Conservation (phyloP, 2,329 filamentous ascomycete species). For the Paracoccidioides lutzii region DNA sequence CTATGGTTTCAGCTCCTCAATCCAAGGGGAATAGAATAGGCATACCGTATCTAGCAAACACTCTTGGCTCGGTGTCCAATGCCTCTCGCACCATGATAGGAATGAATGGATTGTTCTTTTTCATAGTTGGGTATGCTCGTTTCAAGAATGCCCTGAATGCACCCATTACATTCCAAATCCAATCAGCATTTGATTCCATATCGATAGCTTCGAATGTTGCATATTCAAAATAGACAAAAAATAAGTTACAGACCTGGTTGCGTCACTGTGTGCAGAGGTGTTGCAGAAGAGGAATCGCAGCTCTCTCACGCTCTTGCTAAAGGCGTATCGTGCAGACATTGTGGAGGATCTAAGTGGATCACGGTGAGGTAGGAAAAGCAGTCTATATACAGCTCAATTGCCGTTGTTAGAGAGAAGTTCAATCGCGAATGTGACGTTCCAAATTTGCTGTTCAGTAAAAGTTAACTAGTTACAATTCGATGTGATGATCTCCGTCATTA, state of each 20-base stretch:
- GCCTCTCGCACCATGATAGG: slow-evolving; percentile 95
- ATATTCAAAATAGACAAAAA: background rate
- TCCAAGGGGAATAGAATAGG: background rate
- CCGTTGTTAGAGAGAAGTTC: background rate
- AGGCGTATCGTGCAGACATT: slow-evolving; percentile 91
- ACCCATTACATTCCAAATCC: background rate
- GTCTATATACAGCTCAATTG: slow-evolving; percentile 7
- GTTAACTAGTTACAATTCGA: background rate
- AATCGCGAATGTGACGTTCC: background rate
- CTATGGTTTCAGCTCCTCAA: background rate
- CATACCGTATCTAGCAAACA: slow-evolving; percentile 88
- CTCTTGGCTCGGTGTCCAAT: slow-evolving; percentile 64
- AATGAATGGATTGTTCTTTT: slow-evolving; percentile 91
- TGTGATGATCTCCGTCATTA: background rate
- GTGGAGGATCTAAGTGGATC: slow-evolving; percentile 18
- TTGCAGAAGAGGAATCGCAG: slow-evolving; percentile 96
- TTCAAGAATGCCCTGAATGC: slow-evolving; percentile 60
- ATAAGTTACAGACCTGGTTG: slow-evolving; percentile 55
- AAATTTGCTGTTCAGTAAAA: too few relatives aligned
- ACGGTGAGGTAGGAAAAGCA: background rate
- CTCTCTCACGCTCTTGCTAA: slow-evolving; percentile 80
- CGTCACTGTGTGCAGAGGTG: slow-evolving; percentile 77
- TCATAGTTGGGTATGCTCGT: slow-evolving; percentile 93
- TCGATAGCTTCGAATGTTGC: too few relatives aligned
- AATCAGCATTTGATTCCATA: background rate